phyloP scores from a whole-genome alignment of 164 flowering plant genomes.

The Berberis vulgaris region DNA sequence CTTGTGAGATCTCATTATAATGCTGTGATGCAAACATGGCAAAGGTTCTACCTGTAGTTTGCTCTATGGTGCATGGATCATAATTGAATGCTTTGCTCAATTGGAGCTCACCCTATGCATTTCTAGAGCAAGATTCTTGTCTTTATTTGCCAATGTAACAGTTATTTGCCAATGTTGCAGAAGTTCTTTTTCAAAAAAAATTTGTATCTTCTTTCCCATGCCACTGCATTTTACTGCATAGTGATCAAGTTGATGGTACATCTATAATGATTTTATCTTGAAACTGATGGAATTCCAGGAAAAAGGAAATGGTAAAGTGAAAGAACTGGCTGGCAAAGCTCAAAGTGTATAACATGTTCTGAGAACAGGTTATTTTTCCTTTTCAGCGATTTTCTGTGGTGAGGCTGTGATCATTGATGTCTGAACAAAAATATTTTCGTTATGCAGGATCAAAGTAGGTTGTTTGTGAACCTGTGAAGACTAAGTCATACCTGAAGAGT shows the following conservation, averaged over 20 bases:
- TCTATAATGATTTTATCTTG: not conserved
- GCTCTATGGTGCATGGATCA: too few species aligned
- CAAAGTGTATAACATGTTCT: conserved; percentile 29
- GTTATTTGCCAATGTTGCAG: too few species aligned
- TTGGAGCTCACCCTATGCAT: too few species aligned
- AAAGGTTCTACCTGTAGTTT: too few species aligned
- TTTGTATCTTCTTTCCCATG: not conserved
- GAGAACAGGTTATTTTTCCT: not conserved
- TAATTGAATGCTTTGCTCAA: too few species aligned
- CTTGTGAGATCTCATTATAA: too few species aligned
- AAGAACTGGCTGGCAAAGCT: conserved; percentile 33
- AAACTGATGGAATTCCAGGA: conserved; percentile 23
- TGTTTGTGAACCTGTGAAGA: not conserved
- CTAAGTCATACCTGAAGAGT: not conserved
- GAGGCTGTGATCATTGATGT: not conserved
- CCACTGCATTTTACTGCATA: not conserved
- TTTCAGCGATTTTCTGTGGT: not conserved
- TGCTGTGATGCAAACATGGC: too few species aligned
- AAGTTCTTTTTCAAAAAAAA: too few species aligned
- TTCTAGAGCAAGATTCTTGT: too few species aligned
- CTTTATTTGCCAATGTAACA: too few species aligned
- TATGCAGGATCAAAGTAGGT: conserved; percentile 7
- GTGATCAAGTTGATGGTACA: not conserved
- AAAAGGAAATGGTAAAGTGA: conserved; percentile 31
- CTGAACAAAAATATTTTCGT: not conserved